These are phyloP conservation scores for Dorcoceras hygrometricum DNA, from an alignment of 257 asterid genomes.

Conservation along the genomic window DNA sequence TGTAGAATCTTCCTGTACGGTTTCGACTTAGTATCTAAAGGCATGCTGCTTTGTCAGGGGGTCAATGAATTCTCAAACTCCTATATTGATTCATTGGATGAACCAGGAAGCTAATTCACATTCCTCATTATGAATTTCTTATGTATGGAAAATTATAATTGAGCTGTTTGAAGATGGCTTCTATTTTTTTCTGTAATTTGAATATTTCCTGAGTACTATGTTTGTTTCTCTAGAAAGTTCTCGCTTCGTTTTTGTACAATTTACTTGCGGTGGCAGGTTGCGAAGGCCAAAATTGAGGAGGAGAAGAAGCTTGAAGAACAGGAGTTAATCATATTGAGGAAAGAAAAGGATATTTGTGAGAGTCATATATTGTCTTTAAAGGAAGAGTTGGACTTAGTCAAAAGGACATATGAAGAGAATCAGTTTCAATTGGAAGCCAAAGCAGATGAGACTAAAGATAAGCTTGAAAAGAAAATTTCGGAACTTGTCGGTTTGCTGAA, in stretches of 20 bases:
- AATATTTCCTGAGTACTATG: not conserved
- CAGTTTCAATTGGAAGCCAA: conserved; percentile 47
- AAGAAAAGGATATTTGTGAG: conserved; percentile 55
- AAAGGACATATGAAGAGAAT: conserved; percentile 49
- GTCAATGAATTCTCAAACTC: too few relatives aligned
- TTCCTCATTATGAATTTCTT: conserved; percentile 10
- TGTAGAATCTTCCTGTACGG: too few relatives aligned
- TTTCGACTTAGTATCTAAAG: too few relatives aligned
- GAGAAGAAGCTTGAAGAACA: conserved; percentile 24
- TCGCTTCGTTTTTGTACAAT: conserved; percentile 13
- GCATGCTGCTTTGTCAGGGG: too few relatives aligned
- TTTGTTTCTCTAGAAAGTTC: conserved; percentile 13
- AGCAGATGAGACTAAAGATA: conserved; percentile 50
- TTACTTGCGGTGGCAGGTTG: conserved; percentile 49
- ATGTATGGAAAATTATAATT: not conserved
- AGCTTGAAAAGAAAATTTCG: conserved; percentile 53
- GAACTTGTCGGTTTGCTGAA: conserved; percentile 64
- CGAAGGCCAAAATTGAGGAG: conserved; percentile 68
- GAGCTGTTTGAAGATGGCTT: conserved; percentile 7
- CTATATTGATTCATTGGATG: not conserved
- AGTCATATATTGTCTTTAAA: conserved; percentile 49
- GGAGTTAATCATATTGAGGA: conserved; percentile 51
- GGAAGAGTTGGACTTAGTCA: conserved; percentile 52
- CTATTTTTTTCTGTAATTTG: not conserved
- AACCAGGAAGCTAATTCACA: not conserved